These are phyloP conservation scores for Diaporthe capsici DNA, from an alignment of 2,329 filamentous ascomycete species.

Conservation along the genomic window DNA sequence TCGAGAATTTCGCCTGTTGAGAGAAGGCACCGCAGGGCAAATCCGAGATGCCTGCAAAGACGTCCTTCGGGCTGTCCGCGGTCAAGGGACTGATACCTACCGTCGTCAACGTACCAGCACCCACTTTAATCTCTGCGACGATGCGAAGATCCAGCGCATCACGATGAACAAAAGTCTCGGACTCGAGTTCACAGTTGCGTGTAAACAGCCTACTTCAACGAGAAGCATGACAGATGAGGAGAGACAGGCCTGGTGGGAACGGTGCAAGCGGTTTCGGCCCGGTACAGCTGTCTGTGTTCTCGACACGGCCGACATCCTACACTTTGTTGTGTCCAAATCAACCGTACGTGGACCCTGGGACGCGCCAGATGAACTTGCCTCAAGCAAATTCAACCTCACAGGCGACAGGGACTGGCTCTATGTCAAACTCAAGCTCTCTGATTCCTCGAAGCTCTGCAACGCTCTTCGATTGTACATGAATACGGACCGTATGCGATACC, in stretches of 20 bases:
- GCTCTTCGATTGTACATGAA: constrained; percentile 50
- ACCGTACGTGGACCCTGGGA: constrained; percentile 39
- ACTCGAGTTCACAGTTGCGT: constrained; percentile 59
- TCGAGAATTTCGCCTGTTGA: constrained; percentile 67
- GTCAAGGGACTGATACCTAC: constrained; percentile 13
- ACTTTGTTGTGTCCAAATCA: constrained; percentile 56
- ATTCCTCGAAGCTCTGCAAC: constrained; percentile 42
- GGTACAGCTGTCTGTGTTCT: constrained; percentile 66
- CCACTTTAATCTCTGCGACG: constrained; percentile 55
- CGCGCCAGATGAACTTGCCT: too few species aligned
- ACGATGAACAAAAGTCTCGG: constrained; percentile 56
- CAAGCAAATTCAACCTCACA: constrained; percentile 47
- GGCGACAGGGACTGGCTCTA: constrained; percentile 50
- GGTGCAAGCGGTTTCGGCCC: constrained; percentile 61
- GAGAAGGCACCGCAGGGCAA: constrained; percentile 68
- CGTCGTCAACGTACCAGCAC: constrained; percentile 45
- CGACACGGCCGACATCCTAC: constrained; percentile 55
- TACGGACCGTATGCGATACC: constrained; percentile 44
- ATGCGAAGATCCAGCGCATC: constrained; percentile 50
- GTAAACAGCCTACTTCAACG: constrained; percentile 58
- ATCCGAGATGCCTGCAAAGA: constrained; percentile 62
- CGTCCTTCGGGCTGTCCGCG: constrained; percentile 53
- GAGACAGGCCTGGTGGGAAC: constrained; percentile 65
- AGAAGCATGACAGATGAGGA: constrained; percentile 44
- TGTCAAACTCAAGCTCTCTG: constrained; percentile 50